Evolutionary conservation across 2,329 filamentous ascomycete species (phyloP), one percentile per base, ranked within the genome.

Genomic region (Dactylellina haptotyla): DNA sequence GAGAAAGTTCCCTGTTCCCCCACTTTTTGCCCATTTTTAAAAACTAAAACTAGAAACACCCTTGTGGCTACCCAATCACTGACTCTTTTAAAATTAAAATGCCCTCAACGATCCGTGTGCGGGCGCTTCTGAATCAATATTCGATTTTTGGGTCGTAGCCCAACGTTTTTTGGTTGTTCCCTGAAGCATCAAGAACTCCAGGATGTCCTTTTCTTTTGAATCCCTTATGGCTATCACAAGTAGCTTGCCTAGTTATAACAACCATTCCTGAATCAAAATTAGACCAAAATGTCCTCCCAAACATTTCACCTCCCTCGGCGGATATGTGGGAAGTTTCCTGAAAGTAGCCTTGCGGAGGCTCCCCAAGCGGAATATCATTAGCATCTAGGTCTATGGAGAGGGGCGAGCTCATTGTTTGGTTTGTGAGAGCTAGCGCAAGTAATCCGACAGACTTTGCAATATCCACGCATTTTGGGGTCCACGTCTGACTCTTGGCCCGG

Each of bases 291-390:
- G n/a, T 30, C 34, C 48, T 43, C 8, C 46, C 59, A 53, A 53
- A 20, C 16, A 37, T 46, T 14, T 23, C 25, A 43, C 46, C 5
- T 1, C 14, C 4, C 4, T 41, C 37, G 12, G 37, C 37, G 37
- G 12, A 41, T 41, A 34, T 14, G 12, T 43, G 30, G 5, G 25
- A 12, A 6, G 41, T 14, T 23, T 10, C 10, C 16, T 62, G 28
- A 30, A 62, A 46, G 18, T 62, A 62, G 25, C 54, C 50, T n/a
- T 18, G 8, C 5, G 50, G 50, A 4, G 30, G 30, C 8, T 39
- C 50, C 1, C 30, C 50, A 1, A 39, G 5, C 16, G 50, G 50
- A 39, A 54, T 54, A 6, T 54, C 30, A 25, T 25, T 37, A 2
- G 30, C 50, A 39, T 54, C 50, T 23, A 54, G 20, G 14, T 54